Evolutionary conservation across 2,329 filamentous ascomycete species (phyloP), one percentile per base, ranked within the genome.

Genomic region (Myrmaecium sp.): DNA sequence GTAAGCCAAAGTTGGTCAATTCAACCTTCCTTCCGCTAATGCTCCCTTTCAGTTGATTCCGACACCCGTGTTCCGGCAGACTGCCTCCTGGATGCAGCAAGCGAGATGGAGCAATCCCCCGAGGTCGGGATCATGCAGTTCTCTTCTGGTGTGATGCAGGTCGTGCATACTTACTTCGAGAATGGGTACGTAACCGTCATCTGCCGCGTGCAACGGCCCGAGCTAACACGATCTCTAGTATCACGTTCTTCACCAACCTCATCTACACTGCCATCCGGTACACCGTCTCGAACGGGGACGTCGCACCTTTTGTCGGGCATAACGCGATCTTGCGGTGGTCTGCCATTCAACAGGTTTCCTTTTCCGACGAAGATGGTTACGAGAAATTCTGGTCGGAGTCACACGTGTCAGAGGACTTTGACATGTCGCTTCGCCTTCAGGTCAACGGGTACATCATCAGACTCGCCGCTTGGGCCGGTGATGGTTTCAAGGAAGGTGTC

Each of bases 231-330:
- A n/a, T n/a, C n/a, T n/a, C n/a, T n/a, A n/a, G n/a, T 7, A 76
- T 80, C 40, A 78, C 75, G 2, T 83, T 76, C 55, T 82, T 83
- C 53, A 83, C 77, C 21, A 73, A 82, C 42, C 62, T 83, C 27
- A 69, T 83, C 38, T 84, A 82, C 54, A 73, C 68, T 0, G 67
- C 73, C 17, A 82, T 82, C 40, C 61, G 65, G 14, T 82, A 73
- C 41, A 67, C 70, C 12, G 74, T 81, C 15, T 66, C 69, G 5
- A 74, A 68, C 26, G 77, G 77, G 4, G 77, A 83, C 12, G 66
- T 75, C 5, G 71, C 75, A 0, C 75, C 74, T 1, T 82, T 82
- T 37, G 77, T 82, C 33, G 77, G 77, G 1, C 77, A 82, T 55
- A 82, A 82, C 41, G 76, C 77, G 2, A 68, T 82, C 32, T 56